phyloP scores from a whole-genome alignment of 179 eudicot species.

The Carnegiea gigantea region DNA sequence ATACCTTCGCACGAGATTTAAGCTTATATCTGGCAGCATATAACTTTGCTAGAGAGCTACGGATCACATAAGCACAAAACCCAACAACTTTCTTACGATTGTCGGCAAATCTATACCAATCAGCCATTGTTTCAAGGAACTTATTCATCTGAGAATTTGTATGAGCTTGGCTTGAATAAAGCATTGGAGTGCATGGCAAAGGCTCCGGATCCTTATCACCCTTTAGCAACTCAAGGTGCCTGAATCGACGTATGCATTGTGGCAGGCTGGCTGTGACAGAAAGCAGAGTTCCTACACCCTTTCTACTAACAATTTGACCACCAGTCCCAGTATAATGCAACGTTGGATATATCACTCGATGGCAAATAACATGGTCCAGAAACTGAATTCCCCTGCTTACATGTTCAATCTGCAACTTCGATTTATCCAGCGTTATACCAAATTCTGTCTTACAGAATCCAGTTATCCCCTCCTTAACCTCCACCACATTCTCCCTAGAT shows the following conservation, averaged over 20 bases:
- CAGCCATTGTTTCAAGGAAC: constrained; percentile 97
- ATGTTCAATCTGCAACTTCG: constrained; percentile 84
- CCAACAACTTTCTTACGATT: constrained; percentile 90
- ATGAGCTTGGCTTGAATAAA: constrained; percentile 92
- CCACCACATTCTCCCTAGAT: constrained; percentile 77
- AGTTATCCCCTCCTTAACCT: constrained; percentile 53
- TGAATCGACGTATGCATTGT: constrained; percentile 71
- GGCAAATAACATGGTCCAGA: constrained; percentile 79
- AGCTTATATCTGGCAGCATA: constrained; percentile 93
- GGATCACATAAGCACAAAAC: constrained; percentile 87
- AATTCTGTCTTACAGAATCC: constrained; percentile 53
- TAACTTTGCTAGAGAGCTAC: constrained; percentile 86
- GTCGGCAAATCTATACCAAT: constrained; percentile 94
- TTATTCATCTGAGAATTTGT: constrained; percentile 97
- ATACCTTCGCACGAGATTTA: constrained; percentile 92
- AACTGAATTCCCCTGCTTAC: constrained; percentile 78
- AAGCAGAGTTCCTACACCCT: constrained; percentile 90
- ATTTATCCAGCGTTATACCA: constrained; percentile 63
- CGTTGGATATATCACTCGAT: constrained; percentile 81
- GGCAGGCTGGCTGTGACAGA: constrained; percentile 91
- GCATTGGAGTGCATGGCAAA: constrained; percentile 89
- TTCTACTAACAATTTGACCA: constrained; percentile 71
- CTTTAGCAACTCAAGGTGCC: constrained; percentile 66
- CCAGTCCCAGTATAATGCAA: constrained; percentile 78
- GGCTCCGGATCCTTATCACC: constrained; percentile 97